Percentiles rank a stretch among this genome's conserved stretches.
These are phyloP conservation scores for Didymosphaeria variabile DNA, from an alignment of 2,329 filamentous ascomycete species.

Conservation along the genomic window DNA sequence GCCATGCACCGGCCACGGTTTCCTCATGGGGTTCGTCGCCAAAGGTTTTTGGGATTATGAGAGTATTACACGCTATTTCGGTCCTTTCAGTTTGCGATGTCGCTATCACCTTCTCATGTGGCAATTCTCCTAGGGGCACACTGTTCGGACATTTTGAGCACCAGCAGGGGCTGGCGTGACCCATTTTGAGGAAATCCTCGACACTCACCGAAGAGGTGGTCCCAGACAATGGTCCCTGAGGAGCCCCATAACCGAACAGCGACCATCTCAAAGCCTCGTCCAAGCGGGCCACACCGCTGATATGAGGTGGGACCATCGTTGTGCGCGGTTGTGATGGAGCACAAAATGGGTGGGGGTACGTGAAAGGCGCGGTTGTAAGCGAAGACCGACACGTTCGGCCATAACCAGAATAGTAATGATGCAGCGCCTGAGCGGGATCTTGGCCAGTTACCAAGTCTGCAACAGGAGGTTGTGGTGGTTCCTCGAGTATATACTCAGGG, in stretches of 20 bases:
- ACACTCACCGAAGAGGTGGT: conserved; percentile 12
- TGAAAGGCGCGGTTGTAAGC: conserved; percentile 17
- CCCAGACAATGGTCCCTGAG: background rate
- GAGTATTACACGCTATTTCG: background rate
- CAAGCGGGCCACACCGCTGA: background rate
- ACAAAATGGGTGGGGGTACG: conserved; percentile 18
- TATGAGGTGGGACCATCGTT: background rate
- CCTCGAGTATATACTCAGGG: background rate
- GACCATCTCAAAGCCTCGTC: background rate
- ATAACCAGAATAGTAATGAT: background rate
- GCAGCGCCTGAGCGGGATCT: background rate
- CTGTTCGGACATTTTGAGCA: conserved; percentile 17
- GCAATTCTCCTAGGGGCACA: background rate
- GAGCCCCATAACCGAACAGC: background rate
- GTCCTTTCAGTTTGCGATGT: background rate
- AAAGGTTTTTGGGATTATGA: background rate
- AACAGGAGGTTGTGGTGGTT: background rate
- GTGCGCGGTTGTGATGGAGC: conserved; percentile 1
- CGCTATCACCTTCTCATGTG: background rate
- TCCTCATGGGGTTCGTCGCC: background rate
- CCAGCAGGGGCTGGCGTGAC: conserved; percentile 37
- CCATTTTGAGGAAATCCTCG: conserved; percentile 29
- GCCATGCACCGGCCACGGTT: no score
- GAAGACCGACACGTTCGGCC: conserved; percentile 1
- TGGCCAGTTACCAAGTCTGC: background rate